These are phyloP conservation scores for Murraya koenigii DNA, from an alignment of 345 rosid genomes.

Conservation along the genomic window DNA sequence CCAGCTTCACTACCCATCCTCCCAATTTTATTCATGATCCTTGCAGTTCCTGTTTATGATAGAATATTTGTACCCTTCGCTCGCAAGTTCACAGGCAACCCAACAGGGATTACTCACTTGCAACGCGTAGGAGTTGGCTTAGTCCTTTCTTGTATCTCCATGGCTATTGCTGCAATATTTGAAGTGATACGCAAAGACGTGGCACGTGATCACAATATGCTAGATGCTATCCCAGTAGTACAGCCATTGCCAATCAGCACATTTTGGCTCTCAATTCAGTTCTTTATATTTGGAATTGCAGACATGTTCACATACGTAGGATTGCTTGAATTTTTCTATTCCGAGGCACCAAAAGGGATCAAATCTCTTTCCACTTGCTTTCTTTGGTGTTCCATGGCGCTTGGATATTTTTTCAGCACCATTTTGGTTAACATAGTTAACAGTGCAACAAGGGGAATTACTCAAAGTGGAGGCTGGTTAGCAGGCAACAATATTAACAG, in stretches of 20 bases:
- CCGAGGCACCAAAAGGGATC: slow-evolving; percentile 48
- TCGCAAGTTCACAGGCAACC: slow-evolving; percentile 41
- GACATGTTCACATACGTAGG: slow-evolving; percentile 57
- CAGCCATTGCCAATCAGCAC: slow-evolving; percentile 47
- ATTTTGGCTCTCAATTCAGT: slow-evolving; percentile 62
- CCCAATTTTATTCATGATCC: slow-evolving; percentile 38
- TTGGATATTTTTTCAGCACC: slow-evolving; percentile 50
- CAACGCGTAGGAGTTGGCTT: slow-evolving; percentile 63
- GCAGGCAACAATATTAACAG: slow-evolving; percentile 58
- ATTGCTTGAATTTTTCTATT: slow-evolving; percentile 57
- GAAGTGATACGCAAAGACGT: slow-evolving; percentile 51
- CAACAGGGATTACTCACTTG: slow-evolving; percentile 51
- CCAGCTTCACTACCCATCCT: slow-evolving; percentile 57
- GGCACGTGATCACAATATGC: slow-evolving; percentile 46
- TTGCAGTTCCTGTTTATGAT: slow-evolving; percentile 46
- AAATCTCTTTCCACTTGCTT: slow-evolving; percentile 52
- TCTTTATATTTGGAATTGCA: slow-evolving; percentile 52
- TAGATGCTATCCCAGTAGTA: slow-evolving; percentile 37
- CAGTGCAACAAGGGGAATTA: slow-evolving; percentile 24
- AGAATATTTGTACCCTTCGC: slow-evolving; percentile 38
- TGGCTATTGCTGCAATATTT: slow-evolving; percentile 44
- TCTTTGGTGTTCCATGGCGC: slow-evolving; percentile 54
- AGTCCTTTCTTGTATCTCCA: slow-evolving; percentile 39
- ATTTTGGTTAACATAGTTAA: slow-evolving; percentile 46
- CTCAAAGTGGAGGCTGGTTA: slow-evolving; percentile 48